Conservation (phyloP, 2,329 filamentous ascomycete species). For the Nectriaceae sp. region DNA sequence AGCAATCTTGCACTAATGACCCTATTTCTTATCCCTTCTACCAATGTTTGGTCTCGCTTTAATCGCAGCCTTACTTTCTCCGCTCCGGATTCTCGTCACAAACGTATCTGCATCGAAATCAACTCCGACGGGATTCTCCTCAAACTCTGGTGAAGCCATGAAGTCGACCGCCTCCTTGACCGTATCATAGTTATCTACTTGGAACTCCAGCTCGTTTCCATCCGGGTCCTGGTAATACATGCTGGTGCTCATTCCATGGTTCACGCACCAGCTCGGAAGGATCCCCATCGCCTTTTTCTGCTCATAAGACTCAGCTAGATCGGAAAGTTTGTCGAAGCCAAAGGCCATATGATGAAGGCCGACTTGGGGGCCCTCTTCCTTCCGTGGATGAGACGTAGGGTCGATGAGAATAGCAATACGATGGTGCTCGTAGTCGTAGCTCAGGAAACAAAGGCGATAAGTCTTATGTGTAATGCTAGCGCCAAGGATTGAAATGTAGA, state of each 20-base stretch:
- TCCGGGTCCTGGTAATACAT: conserved; percentile 53
- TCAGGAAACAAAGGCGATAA: neutral
- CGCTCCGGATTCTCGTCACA: conserved; percentile 5
- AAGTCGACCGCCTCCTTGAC: conserved; percentile 39
- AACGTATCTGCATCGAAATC: conserved; percentile 12
- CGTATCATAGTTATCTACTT: conserved; percentile 45
- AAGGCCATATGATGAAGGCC: conserved; percentile 1
- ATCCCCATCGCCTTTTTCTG: conserved; percentile 34
- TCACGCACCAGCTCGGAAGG: conserved; percentile 43
- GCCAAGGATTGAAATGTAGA: neutral
- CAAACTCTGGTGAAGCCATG: conserved; percentile 39
- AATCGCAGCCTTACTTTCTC: conserved; percentile 6
- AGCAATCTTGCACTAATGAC: too few relatives aligned
- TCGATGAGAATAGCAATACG: neutral
- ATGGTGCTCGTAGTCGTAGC: neutral
- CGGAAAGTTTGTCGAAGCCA: neutral
- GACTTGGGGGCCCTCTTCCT: neutral
- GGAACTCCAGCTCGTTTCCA: conserved; percentile 48
- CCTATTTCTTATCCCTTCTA: neutral
- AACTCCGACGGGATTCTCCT: conserved; percentile 37
- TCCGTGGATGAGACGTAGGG: neutral
- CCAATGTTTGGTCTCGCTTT: conserved; percentile 12
- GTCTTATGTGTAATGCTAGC: neutral
- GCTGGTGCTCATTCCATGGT: conserved; percentile 49
- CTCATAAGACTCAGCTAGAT: neutral